Base-by-base conservation (phyloP, 345 rosid species). In the Alliaria petiolata region DNA sequence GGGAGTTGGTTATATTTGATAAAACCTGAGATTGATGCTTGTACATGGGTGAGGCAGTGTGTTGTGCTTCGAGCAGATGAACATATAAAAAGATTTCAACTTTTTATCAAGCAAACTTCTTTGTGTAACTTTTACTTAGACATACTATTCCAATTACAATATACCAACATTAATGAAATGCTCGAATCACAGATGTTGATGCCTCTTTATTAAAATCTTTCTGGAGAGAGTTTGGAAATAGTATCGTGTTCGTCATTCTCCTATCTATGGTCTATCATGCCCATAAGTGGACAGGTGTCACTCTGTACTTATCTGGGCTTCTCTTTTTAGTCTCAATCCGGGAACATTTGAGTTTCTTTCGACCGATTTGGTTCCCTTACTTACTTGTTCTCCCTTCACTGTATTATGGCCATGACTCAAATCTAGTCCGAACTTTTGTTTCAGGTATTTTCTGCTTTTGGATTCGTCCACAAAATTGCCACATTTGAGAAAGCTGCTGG, bases 371-470 rank as follows among this genome's bases (percentile, higher is more conserved):
- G 44, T 65, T 50, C 51, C 50, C 28, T 63, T 57, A 14, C 28
- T 63, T 57, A 14, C 44, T 70, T 58, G 5, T 20, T 71, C 39
- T 71, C 16, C 19, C 33, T 58, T 22, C 9, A 10, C 20, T 52
- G 50, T 65, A 17, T 30, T 56, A 43, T 19, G 42, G 58, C 67
- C 49, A 49, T 65, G 30, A 22, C 42, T 77, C 33, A 62, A 75
- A 55, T 66, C 61, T 35, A 40, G 65, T 66, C 33, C 65, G 16
- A 74, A 63, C 49, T 8, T 40, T 69, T 53, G 62, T 86, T 80
- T 52, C 86, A 89, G 97, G 99, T 95, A 13, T 95, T 95, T 83
- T 91, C 99, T 74, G 97, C 97, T 59, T 95, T 91, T 85, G 99
- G 99, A 17, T 95, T 85, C 67, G 99, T 95, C 33, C 96, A 95